These are phyloP conservation scores for Trichomonas tenax DNA, from an alignment of 208 protist species.

Conservation along the genomic window DNA sequence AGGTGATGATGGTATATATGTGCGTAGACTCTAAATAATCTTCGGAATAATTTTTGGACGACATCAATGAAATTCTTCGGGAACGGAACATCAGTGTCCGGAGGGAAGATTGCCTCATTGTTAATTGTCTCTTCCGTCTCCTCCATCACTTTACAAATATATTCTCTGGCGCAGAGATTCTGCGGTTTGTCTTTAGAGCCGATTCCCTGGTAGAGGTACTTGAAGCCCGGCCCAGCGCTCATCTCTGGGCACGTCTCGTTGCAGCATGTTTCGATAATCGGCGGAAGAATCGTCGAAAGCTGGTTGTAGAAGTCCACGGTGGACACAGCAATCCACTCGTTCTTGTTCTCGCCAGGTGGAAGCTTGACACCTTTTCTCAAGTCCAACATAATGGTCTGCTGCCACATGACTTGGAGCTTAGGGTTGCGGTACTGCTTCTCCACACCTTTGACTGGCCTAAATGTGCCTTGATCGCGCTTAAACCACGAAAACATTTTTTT, in stretches of 20 bases:
- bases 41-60: constrained; percentile 78
- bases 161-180: neutral
- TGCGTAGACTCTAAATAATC: constrained; percentile 91
- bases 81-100: constrained; percentile 41
- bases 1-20: constrained; percentile 92
- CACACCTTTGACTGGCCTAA: neutral
- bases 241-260: constrained; percentile 74
- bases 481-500: constrained; percentile 8
- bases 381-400: neutral
- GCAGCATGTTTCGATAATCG: constrained; percentile 91
- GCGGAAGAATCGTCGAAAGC: constrained; percentile 91
- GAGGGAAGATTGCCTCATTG: neutral
- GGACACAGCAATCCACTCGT: constrained; percentile 89
- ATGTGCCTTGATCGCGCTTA: neutral
- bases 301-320: constrained; percentile 97
- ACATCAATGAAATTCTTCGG: constrained; percentile 51
- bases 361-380: constrained; percentile 28
- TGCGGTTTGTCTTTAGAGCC: neutral
- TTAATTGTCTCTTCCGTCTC: neutral
- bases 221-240: constrained; percentile 40
- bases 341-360: constrained; percentile 64
- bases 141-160: neutral
- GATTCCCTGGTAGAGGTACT: constrained; percentile 14
- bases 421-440: neutral
- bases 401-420: neutral